These are phyloP conservation scores for Termitomyces sp. DNA, from an alignment of 1,284 basidiomycete species.

Conservation along the genomic window DNA sequence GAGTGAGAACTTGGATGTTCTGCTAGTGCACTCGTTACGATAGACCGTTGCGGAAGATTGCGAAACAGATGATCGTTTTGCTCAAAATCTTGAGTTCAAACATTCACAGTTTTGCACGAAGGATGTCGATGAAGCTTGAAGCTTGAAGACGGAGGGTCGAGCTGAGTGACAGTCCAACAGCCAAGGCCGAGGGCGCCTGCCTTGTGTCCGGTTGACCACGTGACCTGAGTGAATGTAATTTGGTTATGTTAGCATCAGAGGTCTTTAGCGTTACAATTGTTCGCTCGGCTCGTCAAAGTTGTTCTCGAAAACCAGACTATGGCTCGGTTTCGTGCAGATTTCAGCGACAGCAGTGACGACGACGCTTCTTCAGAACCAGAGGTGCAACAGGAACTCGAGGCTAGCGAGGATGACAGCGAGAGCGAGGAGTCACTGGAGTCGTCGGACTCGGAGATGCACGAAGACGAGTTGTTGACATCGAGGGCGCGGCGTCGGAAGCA, in stretches of 20 bases:
- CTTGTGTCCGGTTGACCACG: too few species aligned
- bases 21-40: too few species aligned
- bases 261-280: conserved; percentile 3
- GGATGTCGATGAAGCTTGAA: too few species aligned
- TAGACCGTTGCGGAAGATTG: too few species aligned
- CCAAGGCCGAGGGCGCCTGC: too few species aligned
- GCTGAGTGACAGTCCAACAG: too few species aligned
- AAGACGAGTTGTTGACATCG: conserved; percentile 38
- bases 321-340: conserved; percentile 41
- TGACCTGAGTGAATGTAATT: neutral
- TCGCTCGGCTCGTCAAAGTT: neutral
- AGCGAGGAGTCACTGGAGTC: conserved; percentile 30
- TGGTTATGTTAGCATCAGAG: conserved; percentile 11
- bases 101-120: too few species aligned
- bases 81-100: too few species aligned
- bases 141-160: too few species aligned
- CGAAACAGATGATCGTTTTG: too few species aligned
- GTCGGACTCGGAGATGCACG: conserved; percentile 42
- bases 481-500: conserved; percentile 24
- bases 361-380: conserved; percentile 23
- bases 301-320: conserved; percentile 22
- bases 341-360: conserved; percentile 37
- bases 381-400: conserved; percentile 19
- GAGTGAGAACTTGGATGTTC: too few species aligned
- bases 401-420: conserved; percentile 24